Evolutionary conservation across 805 yeast species (phyloP), one percentile per base, ranked within the genome.

Genomic region (Scheffersomyces lignosus): DNA sequence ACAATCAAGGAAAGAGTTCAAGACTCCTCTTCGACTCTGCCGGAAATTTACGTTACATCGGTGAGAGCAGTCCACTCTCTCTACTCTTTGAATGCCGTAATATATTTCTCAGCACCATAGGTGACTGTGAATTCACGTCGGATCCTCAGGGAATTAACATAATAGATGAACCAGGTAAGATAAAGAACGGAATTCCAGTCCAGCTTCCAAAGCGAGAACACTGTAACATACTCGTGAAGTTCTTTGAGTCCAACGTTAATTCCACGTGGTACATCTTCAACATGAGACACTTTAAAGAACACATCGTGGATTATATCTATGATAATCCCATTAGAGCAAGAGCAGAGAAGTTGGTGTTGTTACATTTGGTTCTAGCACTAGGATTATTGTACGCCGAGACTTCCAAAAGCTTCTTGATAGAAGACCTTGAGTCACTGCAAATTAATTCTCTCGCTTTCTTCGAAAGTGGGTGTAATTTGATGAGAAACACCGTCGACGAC

Each of bases 51-150:
- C 44, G 71, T 16, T 69, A 66, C 37, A 42, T 70, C 33, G 75
- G 75, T 6, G 75, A 71, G 37, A 59, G 69, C 20, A 64, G 70
- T 17, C 66, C 72, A 0, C 52, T 66, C 8, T 64, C 75, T 2
- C 56, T 68, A 29, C 49, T 71, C 5, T 51, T 64, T 23, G 75
- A 71, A 41, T 57, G 67, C 3, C 48, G 74, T 8, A 64, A 61
- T 35, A 50, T 71, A 1, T 71, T 70, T 43, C 40, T 45, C 18
- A 52, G 47, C 13, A 45, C 49, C 2, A 35, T 63, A 22, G 69
- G 71, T 0, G 45, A 51, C 5, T 59, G 69, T 1, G 51, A 52
- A 9, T 67, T 70, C 37, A 61, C 69, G 1, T 57, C 56, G 26
- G 72, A 70, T 36, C 63, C 71, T 3, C 58, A 61, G 29, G 57